These are phyloP conservation scores for Psilocybe cubensis DNA, from an alignment of 768 basidiomycete genomes.

Conservation along the genomic window DNA sequence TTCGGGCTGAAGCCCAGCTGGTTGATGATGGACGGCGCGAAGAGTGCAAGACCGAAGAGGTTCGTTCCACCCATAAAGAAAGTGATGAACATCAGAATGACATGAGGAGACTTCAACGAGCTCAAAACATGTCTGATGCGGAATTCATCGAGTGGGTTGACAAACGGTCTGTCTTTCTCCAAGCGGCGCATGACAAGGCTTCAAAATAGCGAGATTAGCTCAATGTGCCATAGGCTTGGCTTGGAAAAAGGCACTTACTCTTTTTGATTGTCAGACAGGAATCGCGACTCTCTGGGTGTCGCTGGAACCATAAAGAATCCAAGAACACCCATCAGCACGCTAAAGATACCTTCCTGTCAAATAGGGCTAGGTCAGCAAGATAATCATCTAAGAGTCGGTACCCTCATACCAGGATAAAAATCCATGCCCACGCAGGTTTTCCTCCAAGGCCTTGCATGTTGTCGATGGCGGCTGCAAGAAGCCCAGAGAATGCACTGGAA, in stretches of 20 bases:
- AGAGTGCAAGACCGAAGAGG: slow-evolving; percentile 38
- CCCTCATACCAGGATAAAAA: slow-evolving; percentile 30
- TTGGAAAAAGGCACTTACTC: slow-evolving; percentile 20
- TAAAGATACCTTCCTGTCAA: slow-evolving; percentile 13
- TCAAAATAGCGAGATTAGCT: neutral
- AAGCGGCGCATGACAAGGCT: slow-evolving; percentile 30
- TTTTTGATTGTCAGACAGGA: slow-evolving; percentile 30
- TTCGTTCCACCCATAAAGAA: slow-evolving; percentile 40
- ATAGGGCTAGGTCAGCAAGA: neutral
- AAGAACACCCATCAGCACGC: slow-evolving; percentile 7
- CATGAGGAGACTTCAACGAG: slow-evolving; percentile 36
- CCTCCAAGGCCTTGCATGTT: slow-evolving; percentile 56
- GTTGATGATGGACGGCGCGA: slow-evolving; percentile 39
- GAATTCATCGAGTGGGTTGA: slow-evolving; percentile 34
- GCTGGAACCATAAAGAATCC: slow-evolving; percentile 15
- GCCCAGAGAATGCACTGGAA: slow-evolving; percentile 65
- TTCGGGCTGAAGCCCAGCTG: slow-evolving; percentile 37
- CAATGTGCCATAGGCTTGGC: neutral
- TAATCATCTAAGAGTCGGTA: neutral
- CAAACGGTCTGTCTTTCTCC: slow-evolving; percentile 34
- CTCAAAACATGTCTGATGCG: slow-evolving; percentile 30
- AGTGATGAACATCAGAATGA: slow-evolving; percentile 34
- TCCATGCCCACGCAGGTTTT: slow-evolving; percentile 59
- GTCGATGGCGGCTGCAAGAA: slow-evolving; percentile 62
- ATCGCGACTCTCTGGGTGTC: slow-evolving; percentile 13